A percentile compares a stretch with the other conserved stretches of the same genome.
These are phyloP conservation scores for Mrakia frigida DNA, from an alignment of 768 basidiomycete species.

Conservation along the genomic window DNA sequence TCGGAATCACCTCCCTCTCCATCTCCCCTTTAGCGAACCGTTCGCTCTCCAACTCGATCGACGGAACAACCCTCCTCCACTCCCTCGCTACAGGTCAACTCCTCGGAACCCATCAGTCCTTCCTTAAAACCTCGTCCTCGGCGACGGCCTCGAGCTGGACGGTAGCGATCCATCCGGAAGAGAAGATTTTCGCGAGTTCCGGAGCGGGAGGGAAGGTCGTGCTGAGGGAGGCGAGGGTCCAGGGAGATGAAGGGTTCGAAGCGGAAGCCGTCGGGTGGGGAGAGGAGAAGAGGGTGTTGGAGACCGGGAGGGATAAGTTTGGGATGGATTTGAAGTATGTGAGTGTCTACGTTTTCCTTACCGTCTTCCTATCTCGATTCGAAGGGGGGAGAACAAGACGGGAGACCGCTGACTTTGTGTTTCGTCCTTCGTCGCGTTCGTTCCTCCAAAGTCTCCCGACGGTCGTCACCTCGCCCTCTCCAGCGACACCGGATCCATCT, in stretches of 20 bases:
- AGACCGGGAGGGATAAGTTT: conserved; percentile 44
- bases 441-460: conserved; percentile 67
- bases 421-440: background rate
- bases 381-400: conserved; percentile 54
- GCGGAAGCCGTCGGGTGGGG: conserved; percentile 22
- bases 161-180: conserved; percentile 24
- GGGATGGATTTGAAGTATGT: conserved; percentile 45
- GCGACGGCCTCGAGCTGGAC: conserved; percentile 23
- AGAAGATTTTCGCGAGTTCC: conserved; percentile 17
- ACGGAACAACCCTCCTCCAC: conserved; percentile 73
- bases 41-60: conserved; percentile 74
- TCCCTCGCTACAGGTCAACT: conserved; percentile 51
- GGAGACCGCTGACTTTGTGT: too few species aligned
- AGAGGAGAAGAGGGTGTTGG: conserved; percentile 37
- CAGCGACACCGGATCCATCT: conserved; percentile 81
- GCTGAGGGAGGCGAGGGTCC: background rate
- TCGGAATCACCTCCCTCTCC: conserved; percentile 77
- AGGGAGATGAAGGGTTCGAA: conserved; percentile 12
- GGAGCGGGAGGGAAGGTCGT: conserved; percentile 30
- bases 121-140: conserved; percentile 35
- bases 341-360: conserved; percentile 62
- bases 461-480: conserved; percentile 75
- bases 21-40: conserved; percentile 57
- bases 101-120: conserved; percentile 24
- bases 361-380: conserved; percentile 54